Evolutionary conservation across 495 filamentous ascomycete genomes (phyloP), one percentile per base, ranked within the genome.

Genomic region (Hypoxylon perforatum): DNA sequence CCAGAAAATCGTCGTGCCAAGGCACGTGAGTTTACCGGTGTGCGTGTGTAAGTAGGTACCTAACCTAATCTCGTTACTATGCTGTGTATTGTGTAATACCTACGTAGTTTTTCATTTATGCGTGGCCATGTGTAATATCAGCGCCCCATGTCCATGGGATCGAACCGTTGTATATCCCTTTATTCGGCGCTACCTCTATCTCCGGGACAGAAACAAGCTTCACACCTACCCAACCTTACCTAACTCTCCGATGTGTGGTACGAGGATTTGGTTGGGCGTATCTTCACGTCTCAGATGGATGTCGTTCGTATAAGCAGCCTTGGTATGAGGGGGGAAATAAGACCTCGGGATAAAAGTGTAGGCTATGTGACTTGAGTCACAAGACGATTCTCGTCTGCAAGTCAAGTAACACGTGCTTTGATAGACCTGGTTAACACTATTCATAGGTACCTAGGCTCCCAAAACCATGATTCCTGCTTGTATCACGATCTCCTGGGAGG

Each of bases 141-240:
- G 7, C 30, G 30, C 30, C 30, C 45, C 45, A 19, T 44, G 17
- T 17, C 15, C 8, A 19, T 19, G 41, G 41, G 41, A 18, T 19
- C n/a, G 41, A 44, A 18, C n/a, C n/a, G n/a, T 10, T 19, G n/a
- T n/a, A 10, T 19, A 44, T 44, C 41, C 41, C 41, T 44, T 57
- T 48, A 21, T 7, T 57, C 53, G 52, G 61, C 60, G 17, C 53
- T 58, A 57, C 8, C 44, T 53, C 35, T 65, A 54, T 59, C 62
- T 54, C 62, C 62, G 62, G 30, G 12, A 21, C 7, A 22, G 17
- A 53, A 19, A 36, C 30, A 33, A 39, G 35, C 21, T n/a, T n/a
- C n/a, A n/a, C 45, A 50, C 21, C 1, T 46, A 52, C 33, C 17
- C 18, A 21, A 21, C 42, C 7, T 3, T 22, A 21, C 19, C 19